Evolutionary conservation across 2,329 filamentous ascomycete species (phyloP).

Genomic region (Botrytis pseudocinerea): DNA sequence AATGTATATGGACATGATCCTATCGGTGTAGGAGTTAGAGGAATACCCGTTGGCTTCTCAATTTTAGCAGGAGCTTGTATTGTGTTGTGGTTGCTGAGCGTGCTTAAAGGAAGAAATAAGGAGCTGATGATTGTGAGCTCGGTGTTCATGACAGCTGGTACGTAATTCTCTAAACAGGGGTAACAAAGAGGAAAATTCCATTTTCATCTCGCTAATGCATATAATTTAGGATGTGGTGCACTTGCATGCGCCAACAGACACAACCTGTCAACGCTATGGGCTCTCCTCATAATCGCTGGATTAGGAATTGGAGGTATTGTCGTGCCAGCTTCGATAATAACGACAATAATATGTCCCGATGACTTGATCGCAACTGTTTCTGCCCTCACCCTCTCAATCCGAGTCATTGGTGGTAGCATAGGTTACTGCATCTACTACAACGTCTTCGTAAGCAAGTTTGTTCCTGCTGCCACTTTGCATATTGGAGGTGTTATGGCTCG

Average conservation of each 20-base stretch:
- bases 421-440: conserved; percentile 61
- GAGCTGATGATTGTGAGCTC: conserved; percentile 60
- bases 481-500: conserved; percentile 39
- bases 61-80: conserved; percentile 63
- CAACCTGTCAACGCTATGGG: conserved; percentile 57
- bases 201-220: conserved; percentile 41
- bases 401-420: conserved; percentile 65
- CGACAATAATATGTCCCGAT: conserved; percentile 68
- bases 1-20: conserved; percentile 67
- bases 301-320: conserved; percentile 66
- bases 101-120: conserved; percentile 59
- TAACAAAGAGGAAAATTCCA: conserved; percentile 33
- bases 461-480: conserved; percentile 28
- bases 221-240: conserved; percentile 48
- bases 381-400: conserved; percentile 67
- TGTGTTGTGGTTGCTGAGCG: conserved; percentile 57
- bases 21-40: conserved; percentile 62
- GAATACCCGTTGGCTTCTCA: conserved; percentile 63
- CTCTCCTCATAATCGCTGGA: conserved; percentile 59
- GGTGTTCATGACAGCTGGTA: conserved; percentile 65
- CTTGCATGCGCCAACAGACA: conserved; percentile 52
- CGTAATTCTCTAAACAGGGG: conserved; percentile 27
- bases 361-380: conserved; percentile 70
- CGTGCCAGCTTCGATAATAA: conserved; percentile 61
- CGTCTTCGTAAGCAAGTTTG: conserved; percentile 49